Conservation (phyloP, 768 basidiomycete species). For the Leccinum sublutescens region DNA sequence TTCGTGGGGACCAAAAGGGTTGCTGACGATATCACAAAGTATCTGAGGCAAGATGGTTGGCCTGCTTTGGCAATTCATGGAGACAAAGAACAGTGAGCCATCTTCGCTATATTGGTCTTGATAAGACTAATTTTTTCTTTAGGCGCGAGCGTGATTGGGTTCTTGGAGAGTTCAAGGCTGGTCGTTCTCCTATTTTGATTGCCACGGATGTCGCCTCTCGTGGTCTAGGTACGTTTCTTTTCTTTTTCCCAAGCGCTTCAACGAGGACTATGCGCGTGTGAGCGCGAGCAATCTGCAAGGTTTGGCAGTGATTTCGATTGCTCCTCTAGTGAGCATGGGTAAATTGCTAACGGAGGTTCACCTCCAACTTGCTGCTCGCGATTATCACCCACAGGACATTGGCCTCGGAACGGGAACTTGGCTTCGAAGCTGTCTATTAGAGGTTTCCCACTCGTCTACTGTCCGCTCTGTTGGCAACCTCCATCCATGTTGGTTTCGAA, state of each 20-base stretch:
- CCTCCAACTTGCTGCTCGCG: constrained; percentile 22
- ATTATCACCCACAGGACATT: constrained; percentile 27
- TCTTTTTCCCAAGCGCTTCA: constrained; percentile 34
- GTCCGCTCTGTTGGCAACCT: constrained; percentile 22
- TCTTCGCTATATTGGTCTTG: neutral
- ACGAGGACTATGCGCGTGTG: constrained; percentile 33
- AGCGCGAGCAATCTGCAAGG: constrained; percentile 30
- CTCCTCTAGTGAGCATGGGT: constrained; percentile 18
- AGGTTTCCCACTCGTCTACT: constrained; percentile 23
- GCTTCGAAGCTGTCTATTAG: constrained; percentile 14
- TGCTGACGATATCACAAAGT: constrained; percentile 98
- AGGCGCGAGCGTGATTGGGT: constrained; percentile 99
- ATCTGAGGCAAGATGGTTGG: constrained; percentile 97
- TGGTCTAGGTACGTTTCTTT: constrained; percentile 91
- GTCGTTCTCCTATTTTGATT: constrained; percentile 95
- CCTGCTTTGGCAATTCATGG: constrained; percentile 99
- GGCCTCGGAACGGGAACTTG: constrained; percentile 24
- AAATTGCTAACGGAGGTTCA: constrained; percentile 21
- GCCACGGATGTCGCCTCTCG: constrained; percentile 99
- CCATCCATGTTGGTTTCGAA: constrained; percentile 22
- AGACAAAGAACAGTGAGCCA: constrained; percentile 93
- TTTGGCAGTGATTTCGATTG: constrained; percentile 27
- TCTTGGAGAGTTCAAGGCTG: constrained; percentile 95
- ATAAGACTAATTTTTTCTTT: constrained; percentile 2
- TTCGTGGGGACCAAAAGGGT: constrained; percentile 98